Base-by-base conservation (phyloP, 1,284 basidiomycete genomes). In the Lentinula novae-zelandiae region DNA sequence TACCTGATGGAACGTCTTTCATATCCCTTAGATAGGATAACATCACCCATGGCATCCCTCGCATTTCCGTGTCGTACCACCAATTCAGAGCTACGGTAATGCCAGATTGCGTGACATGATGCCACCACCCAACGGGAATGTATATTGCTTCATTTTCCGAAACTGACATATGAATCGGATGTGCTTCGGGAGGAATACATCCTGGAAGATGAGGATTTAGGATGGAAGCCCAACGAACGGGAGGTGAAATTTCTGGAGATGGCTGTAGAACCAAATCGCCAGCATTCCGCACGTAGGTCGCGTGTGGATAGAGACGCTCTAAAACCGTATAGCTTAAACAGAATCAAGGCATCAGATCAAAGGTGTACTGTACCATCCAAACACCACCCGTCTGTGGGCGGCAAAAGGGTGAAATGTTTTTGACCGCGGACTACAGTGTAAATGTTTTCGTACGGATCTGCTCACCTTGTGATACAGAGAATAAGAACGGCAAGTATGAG, bases 371-470 rank as follows among this genome's bases (percentile, higher is more conserved):
- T 60, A 93, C 93, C 93, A 76, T 86, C 74, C 53, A 96, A 71
- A 72, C 84, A 88, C 80, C 87, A 89, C n/a, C 89, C 87, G 68
- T 95, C 94, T 8, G 89, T 89, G 1, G 95, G 95, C 1, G 94
- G 90, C 27, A 95, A 74, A 12, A 97, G 78, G 0, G 87, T 90
- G 68, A 97, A 96, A 36, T 87, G 86, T 69, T 96, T 97, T 46
- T 81, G 75, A 3, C 94, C 95, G 58, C 90, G 82, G 57, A 95
- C 76, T 33, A 97, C 92, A 9, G 87, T 84, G 72, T 96, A 96
- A 56, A 96, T 83, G 71, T 96, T 97, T 75, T 96, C 94, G 68
- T 95, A 96, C 1, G 92, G 92, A 73, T 95, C 92, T 93, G 67
- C 66, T 54, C 51, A 36, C 20, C 5, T 9, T 27, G 36, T 3